These are phyloP conservation scores for Curvularia spicifera DNA, from an alignment of 2,329 filamentous ascomycete species.

Conservation along the genomic window DNA sequence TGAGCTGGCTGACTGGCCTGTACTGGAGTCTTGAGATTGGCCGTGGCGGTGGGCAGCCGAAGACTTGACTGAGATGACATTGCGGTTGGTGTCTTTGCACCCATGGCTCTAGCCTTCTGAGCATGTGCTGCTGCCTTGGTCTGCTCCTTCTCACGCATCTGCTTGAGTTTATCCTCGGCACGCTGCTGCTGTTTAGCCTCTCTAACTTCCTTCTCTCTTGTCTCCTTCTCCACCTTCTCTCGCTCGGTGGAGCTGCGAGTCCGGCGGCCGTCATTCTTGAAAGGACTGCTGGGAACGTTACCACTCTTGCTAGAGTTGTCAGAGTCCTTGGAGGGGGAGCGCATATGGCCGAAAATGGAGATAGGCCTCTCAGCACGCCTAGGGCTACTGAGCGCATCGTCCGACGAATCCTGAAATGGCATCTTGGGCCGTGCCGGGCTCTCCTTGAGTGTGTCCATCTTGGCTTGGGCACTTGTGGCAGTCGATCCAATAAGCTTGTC, in stretches of 20 bases:
- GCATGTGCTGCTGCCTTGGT: slow-evolving; percentile 64
- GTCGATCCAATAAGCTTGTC: slow-evolving; percentile 81
- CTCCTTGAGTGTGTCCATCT: slow-evolving; percentile 59
- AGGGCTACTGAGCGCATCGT: slow-evolving; percentile 45
- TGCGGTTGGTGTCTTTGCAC: slow-evolving; percentile 59
- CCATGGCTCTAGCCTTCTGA: slow-evolving; percentile 47
- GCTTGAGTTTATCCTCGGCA: slow-evolving; percentile 69
- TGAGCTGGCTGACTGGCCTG: slow-evolving; percentile 29
- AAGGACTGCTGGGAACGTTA: slow-evolving; percentile 38
- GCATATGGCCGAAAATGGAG: slow-evolving; percentile 45
- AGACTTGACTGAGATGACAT: slow-evolving; percentile 46
- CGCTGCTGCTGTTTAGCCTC: slow-evolving; percentile 67
- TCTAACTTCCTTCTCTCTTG: slow-evolving; percentile 63
- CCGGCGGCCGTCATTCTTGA: slow-evolving; percentile 52
- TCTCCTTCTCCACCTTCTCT: slow-evolving; percentile 67
- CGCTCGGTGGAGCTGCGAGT: slow-evolving; percentile 66
- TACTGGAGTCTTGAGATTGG: slow-evolving; percentile 58
- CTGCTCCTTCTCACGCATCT: slow-evolving; percentile 71
- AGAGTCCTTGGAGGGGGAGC: slow-evolving; percentile 47
- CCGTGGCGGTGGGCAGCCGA: slow-evolving; percentile 26
- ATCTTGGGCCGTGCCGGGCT: slow-evolving; percentile 38
- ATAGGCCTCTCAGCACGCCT: slow-evolving; percentile 41
- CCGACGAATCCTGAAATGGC: slow-evolving; percentile 35
- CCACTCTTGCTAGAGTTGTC: slow-evolving; percentile 37
- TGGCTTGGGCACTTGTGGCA: slow-evolving; percentile 63